These are phyloP conservation scores for Candida pseudoviswanathii DNA, from an alignment of 1,139 yeast species.

Conservation along the genomic window DNA sequence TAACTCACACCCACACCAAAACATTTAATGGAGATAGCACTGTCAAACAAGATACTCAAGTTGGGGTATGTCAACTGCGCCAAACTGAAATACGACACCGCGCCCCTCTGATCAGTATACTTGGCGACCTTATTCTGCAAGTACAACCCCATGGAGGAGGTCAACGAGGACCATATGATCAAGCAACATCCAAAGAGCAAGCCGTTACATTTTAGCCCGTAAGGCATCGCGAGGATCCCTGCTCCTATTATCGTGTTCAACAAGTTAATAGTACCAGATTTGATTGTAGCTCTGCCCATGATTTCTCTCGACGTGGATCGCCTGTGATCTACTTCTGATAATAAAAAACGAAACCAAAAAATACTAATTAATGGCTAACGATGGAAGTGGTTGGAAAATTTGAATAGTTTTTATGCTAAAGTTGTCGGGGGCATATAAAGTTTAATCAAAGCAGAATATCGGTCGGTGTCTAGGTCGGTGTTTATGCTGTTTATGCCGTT, in stretches of 20 bases:
- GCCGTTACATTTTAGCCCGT: slow-evolving; percentile 54
- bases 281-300: slow-evolving; percentile 42
- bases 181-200: slow-evolving; percentile 48
- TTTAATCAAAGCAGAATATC: background rate
- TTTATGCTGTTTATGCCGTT: background rate
- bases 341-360: background rate
- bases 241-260: slow-evolving; percentile 60
- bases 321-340: background rate
- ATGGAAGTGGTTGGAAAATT: no score
- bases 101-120: slow-evolving; percentile 50
- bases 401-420: background rate
- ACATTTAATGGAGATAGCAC: slow-evolving; percentile 63
- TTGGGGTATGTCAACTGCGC: slow-evolving; percentile 59
- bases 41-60: slow-evolving; percentile 45
- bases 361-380: no score
- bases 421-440: background rate
- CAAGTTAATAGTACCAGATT: slow-evolving; percentile 54
- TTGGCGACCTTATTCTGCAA: slow-evolving; percentile 54
- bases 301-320: no score
- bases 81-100: slow-evolving; percentile 54
- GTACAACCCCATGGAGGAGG: slow-evolving; percentile 56
- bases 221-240: slow-evolving; percentile 61
- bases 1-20: slow-evolving; percentile 93
- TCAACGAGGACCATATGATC: slow-evolving; percentile 48
- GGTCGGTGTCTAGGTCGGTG: no score